Evolutionary conservation across 2,329 filamentous ascomycete species (phyloP), one percentile per base, ranked within the genome.

Genomic region (Nakataea oryzae): DNA sequence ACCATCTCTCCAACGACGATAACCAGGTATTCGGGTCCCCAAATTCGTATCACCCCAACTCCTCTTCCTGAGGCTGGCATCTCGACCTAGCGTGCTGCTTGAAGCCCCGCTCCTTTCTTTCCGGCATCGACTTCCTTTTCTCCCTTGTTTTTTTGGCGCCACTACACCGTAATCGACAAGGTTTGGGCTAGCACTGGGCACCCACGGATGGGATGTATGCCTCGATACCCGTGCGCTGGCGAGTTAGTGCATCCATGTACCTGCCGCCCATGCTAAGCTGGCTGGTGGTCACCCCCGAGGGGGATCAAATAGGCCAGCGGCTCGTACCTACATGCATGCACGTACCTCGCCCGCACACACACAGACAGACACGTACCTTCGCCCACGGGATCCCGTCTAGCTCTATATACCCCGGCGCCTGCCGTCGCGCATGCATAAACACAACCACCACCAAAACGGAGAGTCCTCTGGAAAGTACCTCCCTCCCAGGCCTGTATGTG

Each of bases 11-110:
- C 41, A 56, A n/a, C 29, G 56, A 58, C 56, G 56, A 58, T 29
- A 29, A 58, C 56, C 56, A 34, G 56, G 56, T 58, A 58, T 58
- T 58, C 56, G 56, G 56, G 56, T 32, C 56, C 28, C 56, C 27
- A 34, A 27, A 58, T 14, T 21, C 29, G 41, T 50, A 50, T 50
- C 41, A 50, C 41, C 41, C 24, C 41, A 50, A n/a, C 41, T 9
- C 24, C 41, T 50, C 41, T 9, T n/a, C 21, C 41, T n/a, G 9
- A n/a, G 41, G 41, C 21, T n/a, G 2, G 41, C 21, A 9, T n/a
- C 17, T 6, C 24, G 41, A n/a, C 21, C 21, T n/a, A 11, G 41
- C 24, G 41, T 50, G 41, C 41, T 50, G 41, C 21, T n/a, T 11
- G 17, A 50, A 50, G 21, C 21, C 41, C 14, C 21, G 6, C n/a